Conservation (phyloP, 208 protist genomes). For the Tetramitus jugosus region DNA sequence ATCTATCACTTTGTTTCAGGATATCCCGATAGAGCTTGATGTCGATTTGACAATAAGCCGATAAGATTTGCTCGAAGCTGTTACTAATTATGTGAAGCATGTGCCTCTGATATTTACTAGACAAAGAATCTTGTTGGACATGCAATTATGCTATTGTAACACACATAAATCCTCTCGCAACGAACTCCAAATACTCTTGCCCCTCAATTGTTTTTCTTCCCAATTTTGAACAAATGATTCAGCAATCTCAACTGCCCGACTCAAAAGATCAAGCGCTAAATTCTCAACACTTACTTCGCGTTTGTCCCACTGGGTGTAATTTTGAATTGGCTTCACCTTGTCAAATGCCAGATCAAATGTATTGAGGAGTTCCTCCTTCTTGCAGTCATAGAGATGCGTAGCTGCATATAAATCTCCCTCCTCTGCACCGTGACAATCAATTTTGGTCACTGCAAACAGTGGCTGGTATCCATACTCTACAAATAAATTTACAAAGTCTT, state of each 20-base stretch:
- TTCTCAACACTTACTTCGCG: not conserved
- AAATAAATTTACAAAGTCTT: conserved; percentile 25
- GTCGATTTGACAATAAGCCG: no score
- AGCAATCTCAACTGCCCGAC: not conserved
- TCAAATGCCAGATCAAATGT: not conserved
- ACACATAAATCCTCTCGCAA: no score
- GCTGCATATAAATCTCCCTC: conserved; percentile 10
- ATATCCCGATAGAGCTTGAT: no score
- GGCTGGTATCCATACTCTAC: conserved; percentile 17
- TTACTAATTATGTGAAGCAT: no score
- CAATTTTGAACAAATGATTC: not conserved
- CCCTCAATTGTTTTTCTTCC: not conserved
- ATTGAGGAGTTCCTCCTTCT: not conserved
- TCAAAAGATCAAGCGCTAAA: not conserved
- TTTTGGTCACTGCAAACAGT: conserved; percentile 19
- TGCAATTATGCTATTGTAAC: no score
- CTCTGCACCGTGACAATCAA: not conserved
- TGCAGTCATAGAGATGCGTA: conserved; percentile 5
- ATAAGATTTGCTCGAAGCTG: no score
- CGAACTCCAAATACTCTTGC: no score
- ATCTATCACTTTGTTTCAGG: no score
- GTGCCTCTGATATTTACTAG: no score
- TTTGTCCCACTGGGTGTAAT: conserved; percentile 9
- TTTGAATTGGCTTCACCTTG: conserved; percentile 5
- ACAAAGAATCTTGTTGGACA: no score